Evolutionary conservation across 2,329 filamentous ascomycete genomes (phyloP), one percentile per base, ranked within the genome.

Genomic region (Cercospora canescens): DNA sequence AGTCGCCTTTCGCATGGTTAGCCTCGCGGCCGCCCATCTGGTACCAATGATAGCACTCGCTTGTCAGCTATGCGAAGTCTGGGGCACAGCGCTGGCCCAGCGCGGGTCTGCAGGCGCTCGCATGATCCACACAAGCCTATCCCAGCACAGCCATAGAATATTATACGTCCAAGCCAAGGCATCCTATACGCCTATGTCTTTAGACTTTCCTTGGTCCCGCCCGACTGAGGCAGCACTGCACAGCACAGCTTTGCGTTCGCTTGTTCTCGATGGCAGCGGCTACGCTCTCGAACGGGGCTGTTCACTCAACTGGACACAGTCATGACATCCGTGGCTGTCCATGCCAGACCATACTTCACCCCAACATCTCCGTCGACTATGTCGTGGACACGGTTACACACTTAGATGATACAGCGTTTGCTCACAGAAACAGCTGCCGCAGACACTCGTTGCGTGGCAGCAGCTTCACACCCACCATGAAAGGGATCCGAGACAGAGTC

Each of bases 391-490:
- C 26, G 9, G 11, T 37, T 21, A 18, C 52, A n/a, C 60, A 60
- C 35, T 45, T 62, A 63, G 56, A 56, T 56, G 55, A 66, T 32
- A 39, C 18, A 48, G 30, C 26, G 30, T 34, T 37, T 37, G n/a
- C 59, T 39, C 26, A 59, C 56, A 39, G 37, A 61, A 55, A 59
- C 55, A 61, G 60, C 61, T 57, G 48, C 48, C 60, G 26, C 60
- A 60, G 55, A 63, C 55, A 48, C 56, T 37, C 60, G 60, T 28
- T 62, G 55, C 34, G 35, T 45, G 48, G 45, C 55, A 56, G 60
- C 50, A 54, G 61, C 58, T n/a, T 62, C 45, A 45, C 60, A 39
- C 16, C 60, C 60, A 58, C 64, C 64, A 66, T 66, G 64, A 66
- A 35, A 56, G 32, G 52, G n/a, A 28, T 50, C 35, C 52, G 28